These are phyloP conservation scores for Aureobasidium namibiae DNA, from an alignment of 2,329 filamentous ascomycete genomes.

Conservation along the genomic window DNA sequence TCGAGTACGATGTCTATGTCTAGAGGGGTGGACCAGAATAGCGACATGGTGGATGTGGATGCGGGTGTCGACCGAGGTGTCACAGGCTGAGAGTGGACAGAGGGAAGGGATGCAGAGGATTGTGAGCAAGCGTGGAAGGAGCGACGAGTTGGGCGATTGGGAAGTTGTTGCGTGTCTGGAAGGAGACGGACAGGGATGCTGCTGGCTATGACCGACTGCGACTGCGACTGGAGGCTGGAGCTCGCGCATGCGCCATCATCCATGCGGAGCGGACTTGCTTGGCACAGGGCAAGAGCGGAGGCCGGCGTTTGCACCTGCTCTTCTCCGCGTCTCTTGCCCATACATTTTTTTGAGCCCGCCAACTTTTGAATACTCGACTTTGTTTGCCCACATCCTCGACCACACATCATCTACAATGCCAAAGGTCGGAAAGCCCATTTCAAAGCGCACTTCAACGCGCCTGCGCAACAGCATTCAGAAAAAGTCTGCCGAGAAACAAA, in stretches of 20 bases:
- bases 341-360: slow-evolving; percentile 8
- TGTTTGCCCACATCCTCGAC: background rate
- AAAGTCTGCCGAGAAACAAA: slow-evolving; percentile 79
- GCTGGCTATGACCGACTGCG: background rate
- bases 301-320: background rate
- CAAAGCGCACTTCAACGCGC: slow-evolving; percentile 83
- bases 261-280: background rate
- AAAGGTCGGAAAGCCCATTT: slow-evolving; percentile 58
- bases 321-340: background rate
- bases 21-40: slow-evolving; percentile 96
- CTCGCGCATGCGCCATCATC: background rate
- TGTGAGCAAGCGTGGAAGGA: background rate
- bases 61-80: background rate
- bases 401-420: slow-evolving; percentile 4
- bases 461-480: slow-evolving; percentile 96
- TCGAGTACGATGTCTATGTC: slow-evolving; percentile 98
- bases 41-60: slow-evolving; percentile 59
- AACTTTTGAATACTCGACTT: background rate
- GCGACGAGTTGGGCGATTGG: background rate
- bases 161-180: background rate
- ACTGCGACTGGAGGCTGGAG: background rate
- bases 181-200: background rate
- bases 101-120: background rate
- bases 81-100: background rate
- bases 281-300: background rate